Evolutionary conservation across 2,329 filamentous ascomycete genomes (phyloP), one percentile per base, ranked within the genome.

Genomic region (Paracorniculantispora psalliotae): DNA sequence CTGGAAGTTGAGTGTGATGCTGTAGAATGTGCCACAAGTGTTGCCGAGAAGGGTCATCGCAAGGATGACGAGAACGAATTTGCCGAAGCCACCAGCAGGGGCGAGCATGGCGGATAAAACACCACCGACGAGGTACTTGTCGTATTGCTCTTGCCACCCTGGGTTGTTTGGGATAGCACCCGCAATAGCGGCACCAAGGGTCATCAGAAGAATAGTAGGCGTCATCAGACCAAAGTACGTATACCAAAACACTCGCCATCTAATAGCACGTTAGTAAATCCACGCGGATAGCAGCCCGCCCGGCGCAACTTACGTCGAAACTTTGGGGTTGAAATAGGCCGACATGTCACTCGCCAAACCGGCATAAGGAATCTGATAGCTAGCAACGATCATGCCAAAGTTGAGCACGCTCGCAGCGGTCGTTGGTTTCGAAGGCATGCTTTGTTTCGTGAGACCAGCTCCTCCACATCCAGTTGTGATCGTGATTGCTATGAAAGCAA

Each of bases 1-100:
- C 70, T 87, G 84, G 69, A 86, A 83, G 74, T 87, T 86, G 63
- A 87, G 76, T 3, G 83, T 83, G 63, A 87, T 79, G 65, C 81
- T 80, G 73, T 87, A 87, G 71, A 83, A 80, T 17, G 81, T 84
- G 17, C 79, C 81, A 1, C 81, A 75, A 12, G 85, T 75, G 68
- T 87, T 87, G 26, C 83, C 84, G 12, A 87, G 71, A 47, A 87
- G 68, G 1, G 79, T 81, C 43, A 85, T 74, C 6, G 81, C 77
- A 19, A 87, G 76, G 8, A 87, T 67, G 2, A 86, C 83, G 1
- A 83, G 79, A 19, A 86, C 72, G 63, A 88, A 86, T 62, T 82
- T 82, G 59, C 84, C 84, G 63, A 88, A 87, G 0, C 81, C 81
- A 46, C 82, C 81, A 0, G 79, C 79, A 3, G 80, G 79, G 2